Base-by-base conservation (phyloP, 2,329 filamentous ascomycete species). In the Fusarium piperis region DNA sequence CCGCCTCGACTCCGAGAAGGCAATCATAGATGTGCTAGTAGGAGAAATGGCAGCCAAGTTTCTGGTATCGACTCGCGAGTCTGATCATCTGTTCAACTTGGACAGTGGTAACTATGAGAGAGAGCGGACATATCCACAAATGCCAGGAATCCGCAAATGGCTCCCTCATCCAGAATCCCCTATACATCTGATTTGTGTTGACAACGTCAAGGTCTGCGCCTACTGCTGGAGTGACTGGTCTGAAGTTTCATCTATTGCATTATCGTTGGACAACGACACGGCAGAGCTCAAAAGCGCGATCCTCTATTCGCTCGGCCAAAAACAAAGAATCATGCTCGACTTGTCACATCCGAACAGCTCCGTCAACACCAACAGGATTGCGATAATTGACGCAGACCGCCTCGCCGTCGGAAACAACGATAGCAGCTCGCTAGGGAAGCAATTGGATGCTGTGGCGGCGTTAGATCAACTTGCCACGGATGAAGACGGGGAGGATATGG, bases 211-310 rank as follows among this genome's bases (percentile, higher is more conserved):
- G 26, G 72, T 74, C 58, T 51, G 71, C 30, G 70, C 77, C 52
- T 77, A 78, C 67, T 44, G 51, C 20, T 81, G 79, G 79, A 64
- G 44, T 46, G 77, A 80, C 62, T 76, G 72, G 73, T 76, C 77
- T 23, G 68, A 77, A 65, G 57, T 78, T 20, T 39, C 32, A 32
- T 65, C 68, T 5, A 53, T 65, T 55, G 15, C 59, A 30, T 63
- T 65, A 63, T 32, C 56, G 28, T 74, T 55, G 32, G 46, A 53
- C 16, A 56, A 26, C 16, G 28, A 64, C 26, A 62, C 52, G 13
- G 41, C 72, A 23, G 65, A 76, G 44, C 65, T 78, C 51, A 77
- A 76, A 60, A 75, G 56, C 59, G 71, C 72, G 9, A 63, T 51
- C 15, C 33, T 70, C 32, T 76, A 53, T 71, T 67, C 68, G 20